A percentile compares a stretch with the other conserved stretches of the same genome.
Evolutionary conservation across 2,329 filamentous ascomycete genomes (phyloP).

Genomic region (Botrytis elliptica): DNA sequence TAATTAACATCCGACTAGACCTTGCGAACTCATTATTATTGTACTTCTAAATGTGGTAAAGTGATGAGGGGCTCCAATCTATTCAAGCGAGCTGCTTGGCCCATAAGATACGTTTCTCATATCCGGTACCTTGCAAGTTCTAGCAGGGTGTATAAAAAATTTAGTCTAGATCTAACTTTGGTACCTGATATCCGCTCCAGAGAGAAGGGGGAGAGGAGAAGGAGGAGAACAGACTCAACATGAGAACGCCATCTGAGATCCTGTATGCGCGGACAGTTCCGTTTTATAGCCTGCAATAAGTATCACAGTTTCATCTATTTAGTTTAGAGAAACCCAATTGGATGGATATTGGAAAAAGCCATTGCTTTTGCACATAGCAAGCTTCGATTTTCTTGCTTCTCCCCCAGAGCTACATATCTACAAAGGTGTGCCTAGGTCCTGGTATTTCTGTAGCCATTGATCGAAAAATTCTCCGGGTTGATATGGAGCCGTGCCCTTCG

Average conservation of each 20-base stretch:
- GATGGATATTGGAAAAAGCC: not conserved
- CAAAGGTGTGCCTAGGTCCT: not conserved
- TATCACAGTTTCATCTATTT: not conserved
- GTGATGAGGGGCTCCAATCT: not conserved
- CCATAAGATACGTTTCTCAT: slow-evolving; percentile 1
- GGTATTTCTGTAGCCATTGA: not conserved
- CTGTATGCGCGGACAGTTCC: not conserved
- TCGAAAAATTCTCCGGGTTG: slow-evolving; percentile 2
- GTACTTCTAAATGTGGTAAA: not conserved
- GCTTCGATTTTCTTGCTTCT: not conserved
- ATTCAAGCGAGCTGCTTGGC: not conserved
- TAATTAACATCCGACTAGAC: slow-evolving; percentile 4
- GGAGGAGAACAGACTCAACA: not conserved
- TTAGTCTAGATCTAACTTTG: not conserved
- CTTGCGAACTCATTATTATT: not conserved
- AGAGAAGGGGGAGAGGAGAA: not conserved
- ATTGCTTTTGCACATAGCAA: not conserved
- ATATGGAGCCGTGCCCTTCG: slow-evolving; percentile 5
- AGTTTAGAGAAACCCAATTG: not conserved
- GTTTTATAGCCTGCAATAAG: slow-evolving; percentile 1
- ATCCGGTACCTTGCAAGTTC: not conserved
- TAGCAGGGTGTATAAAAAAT: not conserved
- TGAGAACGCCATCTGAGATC: not conserved
- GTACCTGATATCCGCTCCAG: not conserved
- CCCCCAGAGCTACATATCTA: not conserved